Evolutionary conservation across 2,329 filamentous ascomycete species (phyloP), one percentile per base, ranked within the genome.

Genomic region (Colletotrichum sp.): DNA sequence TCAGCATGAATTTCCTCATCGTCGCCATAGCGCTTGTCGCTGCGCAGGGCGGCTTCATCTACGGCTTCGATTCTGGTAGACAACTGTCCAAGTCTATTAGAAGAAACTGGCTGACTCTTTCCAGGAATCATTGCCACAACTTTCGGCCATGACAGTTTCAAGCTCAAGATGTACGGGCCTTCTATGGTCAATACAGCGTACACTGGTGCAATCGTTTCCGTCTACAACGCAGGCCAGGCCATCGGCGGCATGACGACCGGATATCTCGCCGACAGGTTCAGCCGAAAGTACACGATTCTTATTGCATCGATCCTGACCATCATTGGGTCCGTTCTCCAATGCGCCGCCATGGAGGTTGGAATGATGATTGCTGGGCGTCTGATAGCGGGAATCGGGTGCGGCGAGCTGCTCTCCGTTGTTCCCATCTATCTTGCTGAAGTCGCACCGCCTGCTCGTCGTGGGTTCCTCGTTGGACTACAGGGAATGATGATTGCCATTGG

Each of bases 241-340:
- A 71, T 84, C 9, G 82, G 82, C 1, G 81, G 80, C 18, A 69
- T 82, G 18, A 78, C 80, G 10, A 78, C 80, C 8, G 84, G 84
- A 1, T 83, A 81, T 48, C 78, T 81, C 7, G 82, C 82, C 4
- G 84, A 85, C 59, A 81, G 57, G 18, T 82, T 84, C 64, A 83
- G 83, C 77, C 81, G 84, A 34, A 80, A 82, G 64, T 84, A 81
- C 78, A 85, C 83, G 8, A 80, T 84, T 32, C 79, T 80, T 30
- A 77, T 80, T 10, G 82, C 81, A 52, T 80, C 80, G 4, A 70
- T 82, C 1, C 76, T 81, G 24, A 71, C 78, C 21, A 77, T 77
- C 14, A 59, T 80, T 4, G 78, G 80, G 4, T 67, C 79, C 2
- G 73, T 77, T 16, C 75, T 82, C 10, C 80, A 81, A 39, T 75